Conservation (phyloP, 2,329 filamentous ascomycete genomes). For the Epicoccum sorghinum region DNA sequence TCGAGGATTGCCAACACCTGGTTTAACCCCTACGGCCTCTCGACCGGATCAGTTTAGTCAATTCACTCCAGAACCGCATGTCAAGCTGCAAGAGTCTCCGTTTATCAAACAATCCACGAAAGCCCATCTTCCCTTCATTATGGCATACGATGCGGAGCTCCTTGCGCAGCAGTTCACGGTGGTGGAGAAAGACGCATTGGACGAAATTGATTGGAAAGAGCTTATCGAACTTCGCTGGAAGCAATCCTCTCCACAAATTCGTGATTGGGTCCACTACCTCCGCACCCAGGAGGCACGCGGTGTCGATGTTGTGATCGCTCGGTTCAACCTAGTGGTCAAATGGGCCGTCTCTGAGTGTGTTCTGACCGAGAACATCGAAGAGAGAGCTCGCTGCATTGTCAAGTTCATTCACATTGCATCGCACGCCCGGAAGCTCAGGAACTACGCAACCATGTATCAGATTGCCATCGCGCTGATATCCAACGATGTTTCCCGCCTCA, state of each 20-base stretch:
- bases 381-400: conserved; percentile 76
- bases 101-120: conserved; percentile 25
- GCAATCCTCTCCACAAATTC: conserved; percentile 68
- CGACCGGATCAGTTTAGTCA: conserved; percentile 26
- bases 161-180: conserved; percentile 84
- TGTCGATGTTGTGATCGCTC: conserved; percentile 82
- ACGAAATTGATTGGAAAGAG: conserved; percentile 88
- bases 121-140: conserved; percentile 75
- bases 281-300: conserved; percentile 74
- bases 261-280: conserved; percentile 83
- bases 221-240: conserved; percentile 85
- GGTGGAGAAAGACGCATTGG: conserved; percentile 83
- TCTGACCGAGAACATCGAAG: conserved; percentile 72
- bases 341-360: conserved; percentile 83
- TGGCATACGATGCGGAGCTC: conserved; percentile 79
- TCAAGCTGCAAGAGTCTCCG: conserved; percentile 30
- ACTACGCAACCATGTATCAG: conserved; percentile 84
- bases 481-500: conserved; percentile 71
- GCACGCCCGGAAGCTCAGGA: conserved; percentile 76
- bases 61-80: conserved; percentile 28
- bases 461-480: conserved; percentile 78
- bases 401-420: conserved; percentile 83
- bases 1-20: conserved; percentile 46
- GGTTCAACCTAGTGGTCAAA: conserved; percentile 88
- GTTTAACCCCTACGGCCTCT: conserved; percentile 44